Evolutionary conservation across 805 yeast genomes (phyloP).

Genomic region (Saccharomycopsis sp.): DNA sequence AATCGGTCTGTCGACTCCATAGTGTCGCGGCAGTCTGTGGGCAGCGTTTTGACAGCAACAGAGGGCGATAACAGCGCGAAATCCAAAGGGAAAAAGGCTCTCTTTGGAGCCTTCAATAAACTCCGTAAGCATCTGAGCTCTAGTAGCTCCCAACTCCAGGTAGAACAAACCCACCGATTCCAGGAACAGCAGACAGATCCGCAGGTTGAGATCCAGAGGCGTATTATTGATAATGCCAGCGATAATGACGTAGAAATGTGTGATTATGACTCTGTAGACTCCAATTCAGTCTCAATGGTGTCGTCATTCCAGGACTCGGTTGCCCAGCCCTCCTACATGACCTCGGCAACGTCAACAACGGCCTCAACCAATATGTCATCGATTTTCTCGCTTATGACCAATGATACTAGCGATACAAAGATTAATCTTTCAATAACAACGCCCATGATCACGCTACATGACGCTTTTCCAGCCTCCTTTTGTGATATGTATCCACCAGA

Average conservation of each 20-base stretch:
- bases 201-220: background rate
- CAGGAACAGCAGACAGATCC: background rate
- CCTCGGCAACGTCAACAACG: constrained; percentile 6
- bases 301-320: background rate
- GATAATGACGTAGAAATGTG: background rate
- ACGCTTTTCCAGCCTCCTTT: constrained; percentile 47
- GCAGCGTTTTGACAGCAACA: constrained; percentile 20
- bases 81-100: background rate
- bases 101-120: background rate
- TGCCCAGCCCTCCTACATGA: constrained; percentile 4
- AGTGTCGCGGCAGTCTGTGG: constrained; percentile 20
- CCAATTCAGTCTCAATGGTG: background rate
- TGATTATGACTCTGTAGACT: background rate
- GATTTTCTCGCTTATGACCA: constrained; percentile 15
- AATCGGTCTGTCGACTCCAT: constrained; percentile 7
- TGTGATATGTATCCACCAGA: constrained; percentile 55
- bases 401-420: constrained; percentile 5
- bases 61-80: constrained; percentile 7
- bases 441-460: constrained; percentile 32
- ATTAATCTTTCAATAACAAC: constrained; percentile 11
- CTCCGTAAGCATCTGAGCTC: background rate
- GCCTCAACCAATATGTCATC: constrained; percentile 10
- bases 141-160: background rate
- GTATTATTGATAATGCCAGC: background rate
- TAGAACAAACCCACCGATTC: background rate